Conservation (phyloP, 2,329 filamentous ascomycete species). For the Fusarium cyanostomum region DNA sequence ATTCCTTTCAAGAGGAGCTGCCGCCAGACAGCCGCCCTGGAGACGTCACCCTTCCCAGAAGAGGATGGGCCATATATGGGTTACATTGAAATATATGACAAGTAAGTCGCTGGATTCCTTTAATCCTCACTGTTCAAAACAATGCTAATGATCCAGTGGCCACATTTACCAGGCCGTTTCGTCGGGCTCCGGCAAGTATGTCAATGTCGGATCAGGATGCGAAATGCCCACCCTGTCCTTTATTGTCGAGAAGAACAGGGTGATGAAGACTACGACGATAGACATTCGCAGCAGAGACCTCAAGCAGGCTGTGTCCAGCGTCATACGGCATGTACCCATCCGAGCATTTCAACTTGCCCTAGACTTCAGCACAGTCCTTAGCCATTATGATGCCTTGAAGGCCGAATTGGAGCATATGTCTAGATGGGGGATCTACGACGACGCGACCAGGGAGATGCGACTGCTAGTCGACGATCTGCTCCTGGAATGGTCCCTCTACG, state of each 20-base stretch:
- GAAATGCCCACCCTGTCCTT: constrained; percentile 39
- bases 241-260: constrained; percentile 42
- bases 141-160: constrained; percentile 34
- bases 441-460: constrained; percentile 38
- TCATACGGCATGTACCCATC: constrained; percentile 38
- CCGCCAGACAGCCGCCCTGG: constrained; percentile 3
- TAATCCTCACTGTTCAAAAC: neutral
- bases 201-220: constrained; percentile 30
- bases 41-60: constrained; percentile 25
- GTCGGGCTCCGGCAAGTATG: constrained; percentile 41
- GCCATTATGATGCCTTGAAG: constrained; percentile 40
- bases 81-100: constrained; percentile 40
- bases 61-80: constrained; percentile 39
- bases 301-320: constrained; percentile 50
- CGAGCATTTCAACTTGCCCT: constrained; percentile 21
- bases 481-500: constrained; percentile 41
- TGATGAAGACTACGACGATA: constrained; percentile 32
- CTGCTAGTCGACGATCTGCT: constrained; percentile 42
- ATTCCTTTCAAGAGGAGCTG: constrained; percentile 32
- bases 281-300: constrained; percentile 50
- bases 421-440: constrained; percentile 5
- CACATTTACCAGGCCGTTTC: constrained; percentile 41
- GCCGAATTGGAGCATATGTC: constrained; percentile 23
- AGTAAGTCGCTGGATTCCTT: constrained; percentile 24
- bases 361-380: constrained; percentile 37